Conservation (phyloP, 2,329 filamentous ascomycete genomes). For the Talaromyces albobiverticillius region DNA sequence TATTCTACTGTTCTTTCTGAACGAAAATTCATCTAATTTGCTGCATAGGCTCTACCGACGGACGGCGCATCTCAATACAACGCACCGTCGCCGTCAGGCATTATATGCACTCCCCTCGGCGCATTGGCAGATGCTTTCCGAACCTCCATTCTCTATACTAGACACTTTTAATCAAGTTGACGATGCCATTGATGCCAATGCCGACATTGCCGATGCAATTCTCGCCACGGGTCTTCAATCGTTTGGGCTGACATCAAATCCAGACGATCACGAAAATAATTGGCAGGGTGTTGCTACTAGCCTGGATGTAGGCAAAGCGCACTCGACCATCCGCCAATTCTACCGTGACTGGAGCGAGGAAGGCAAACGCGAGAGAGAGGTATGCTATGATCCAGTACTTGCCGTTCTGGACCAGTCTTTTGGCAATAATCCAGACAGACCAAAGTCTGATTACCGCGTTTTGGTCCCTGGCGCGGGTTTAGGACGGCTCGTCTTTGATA, state of each 20-base stretch:
- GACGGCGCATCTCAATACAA: slow-evolving; percentile 83
- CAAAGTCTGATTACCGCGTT: slow-evolving; percentile 56
- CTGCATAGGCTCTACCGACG: slow-evolving; percentile 72
- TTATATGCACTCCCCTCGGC: slow-evolving; percentile 85
- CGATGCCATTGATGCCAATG: slow-evolving; percentile 83
- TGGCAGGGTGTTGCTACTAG: slow-evolving; percentile 71
- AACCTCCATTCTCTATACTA: slow-evolving; percentile 76
- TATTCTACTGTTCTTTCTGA: slow-evolving; percentile 23
- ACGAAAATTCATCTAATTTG: not conserved
- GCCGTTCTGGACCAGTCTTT: slow-evolving; percentile 57
- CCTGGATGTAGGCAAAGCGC: slow-evolving; percentile 81
- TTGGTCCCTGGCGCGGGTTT: slow-evolving; percentile 88
- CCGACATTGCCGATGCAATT: slow-evolving; percentile 76
- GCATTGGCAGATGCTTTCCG: slow-evolving; percentile 80
- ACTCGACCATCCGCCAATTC: slow-evolving; percentile 88
- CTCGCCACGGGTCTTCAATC: slow-evolving; percentile 65
- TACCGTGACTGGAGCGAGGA: slow-evolving; percentile 91
- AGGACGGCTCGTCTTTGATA: slow-evolving; percentile 83
- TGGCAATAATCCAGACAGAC: slow-evolving; percentile 23
- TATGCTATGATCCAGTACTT: slow-evolving; percentile 73
- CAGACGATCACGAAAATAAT: slow-evolving; percentile 46
- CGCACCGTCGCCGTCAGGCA: slow-evolving; percentile 82
- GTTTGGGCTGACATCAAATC: slow-evolving; percentile 55
- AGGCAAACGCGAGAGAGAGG: slow-evolving; percentile 69
- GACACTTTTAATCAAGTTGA: slow-evolving; percentile 77